Evolutionary conservation across 2,329 filamentous ascomycete species (phyloP), one percentile per base, ranked within the genome.

Genomic region (Colletotrichum sp.): DNA sequence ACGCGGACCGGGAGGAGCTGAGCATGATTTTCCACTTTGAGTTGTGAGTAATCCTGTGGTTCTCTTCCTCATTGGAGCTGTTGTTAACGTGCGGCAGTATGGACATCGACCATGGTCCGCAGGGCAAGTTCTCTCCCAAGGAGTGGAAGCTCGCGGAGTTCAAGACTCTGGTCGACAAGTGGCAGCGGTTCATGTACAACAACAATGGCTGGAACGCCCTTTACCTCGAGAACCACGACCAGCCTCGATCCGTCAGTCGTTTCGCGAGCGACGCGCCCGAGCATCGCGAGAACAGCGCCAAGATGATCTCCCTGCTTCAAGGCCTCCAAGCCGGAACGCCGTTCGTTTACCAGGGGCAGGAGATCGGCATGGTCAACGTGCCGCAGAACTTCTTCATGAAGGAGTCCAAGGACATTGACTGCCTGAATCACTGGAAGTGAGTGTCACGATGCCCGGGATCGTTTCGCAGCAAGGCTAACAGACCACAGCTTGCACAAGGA

Each of bases 21-120:
- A 92, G 90, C 81, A 95, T 95, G 92, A 92, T 95, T 44, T 95
- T 95, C 83, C 91, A 94, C 79, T 95, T 95, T 80, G 93, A 94
- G 73, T 86, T 91, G 88, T 89, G 79, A 80, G 86, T 81, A 26
- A 52, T 4, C 3, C n/a, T 59, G 15, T 34, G n/a, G 39, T 3
- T 5, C 30, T 63, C 9, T 9, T 26, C 30, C 28, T 10, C 5
- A 5, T 13, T 4, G 10, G 3, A 7, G 62, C 16, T 28, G 71
- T 39, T 57, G 64, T 78, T 77, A 62, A 70, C 39, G 59, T 34
- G 16, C 39, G 60, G 8, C 24, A 89, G 86, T 36, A 86, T 91
- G 76, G 86, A 89, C 44, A 83, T 91, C 18, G 89, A 91, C 73
- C 83, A 87, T 71, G 87, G 87, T 12, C 72, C 82, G 8, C 73